Base-by-base conservation (phyloP, 148 eudicot genomes). In the Dysphania ambrosioides region DNA sequence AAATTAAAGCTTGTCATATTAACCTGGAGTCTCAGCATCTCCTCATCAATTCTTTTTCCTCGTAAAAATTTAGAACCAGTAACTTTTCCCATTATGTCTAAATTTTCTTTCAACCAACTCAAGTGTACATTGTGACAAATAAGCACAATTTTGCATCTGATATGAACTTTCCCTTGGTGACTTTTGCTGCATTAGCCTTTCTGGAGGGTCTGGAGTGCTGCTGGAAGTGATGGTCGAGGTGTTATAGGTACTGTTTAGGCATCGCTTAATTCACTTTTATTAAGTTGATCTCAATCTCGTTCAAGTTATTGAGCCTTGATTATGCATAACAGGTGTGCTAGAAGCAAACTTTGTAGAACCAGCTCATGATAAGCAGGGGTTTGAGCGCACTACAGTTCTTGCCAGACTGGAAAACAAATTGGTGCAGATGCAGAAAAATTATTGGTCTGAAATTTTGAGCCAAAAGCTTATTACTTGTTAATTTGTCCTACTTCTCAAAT, bases 311-410 rank as follows among this genome's bases (percentile, higher is more conserved):
- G 64, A 70, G 40, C 65, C 61, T 72, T 61, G 19, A 63, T n/a
- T 81, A 74, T 77, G 70, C 61, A 19, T 62, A 78, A 65, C 82
- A 93, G 98, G 98, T 80, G 96, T 95, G 26, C 79, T 95, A 79
- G 97, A 95, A 82, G 99, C 99, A 19, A 90, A 95, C 77, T 95
- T 95, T 81, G 92, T 95, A 70, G 97, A 95, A 78, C 99, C 99
- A 64, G 99, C 99, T 77, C 99, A 95, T 68, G 99, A 95, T 77
- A 95, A 95, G 82, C 99, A 95, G 79, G 97, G 99, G 36, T 95
- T 95, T 88, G 99, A 95, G 86, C 96, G 99, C 53, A 95, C 99
- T 29, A 84, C 79, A 71, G 97, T 89, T 72, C 89, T 95, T 72
- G 85, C 91, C 9, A 88, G 97, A 73, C 93, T 95, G 15, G 99